Evolutionary conservation across 2,329 filamentous ascomycete genomes (phyloP).

Genomic region (Stagonosporopsis tanaceti): DNA sequence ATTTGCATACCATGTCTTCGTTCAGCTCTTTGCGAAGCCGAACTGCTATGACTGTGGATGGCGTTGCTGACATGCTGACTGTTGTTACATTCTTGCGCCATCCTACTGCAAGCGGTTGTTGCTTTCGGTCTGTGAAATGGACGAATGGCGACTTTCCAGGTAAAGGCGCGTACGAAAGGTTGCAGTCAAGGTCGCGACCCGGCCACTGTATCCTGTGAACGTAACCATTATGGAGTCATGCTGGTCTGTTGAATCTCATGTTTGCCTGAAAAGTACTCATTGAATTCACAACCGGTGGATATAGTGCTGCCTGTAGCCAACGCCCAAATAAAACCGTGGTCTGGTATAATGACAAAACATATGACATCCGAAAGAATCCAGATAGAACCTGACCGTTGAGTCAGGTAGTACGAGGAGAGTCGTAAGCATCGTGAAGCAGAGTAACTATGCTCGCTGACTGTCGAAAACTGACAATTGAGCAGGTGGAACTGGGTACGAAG

Average conservation of each 20-base stretch:
- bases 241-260: background rate
- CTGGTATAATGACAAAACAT: slow-evolving; percentile 25
- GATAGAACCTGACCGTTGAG: background rate
- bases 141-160: slow-evolving; percentile 4
- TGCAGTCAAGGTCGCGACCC: slow-evolving; percentile 11
- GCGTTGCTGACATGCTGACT: slow-evolving; percentile 14
- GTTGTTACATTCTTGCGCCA: slow-evolving; percentile 14
- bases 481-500: slow-evolving; percentile 4
- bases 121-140: slow-evolving; percentile 7
- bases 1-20: background rate
- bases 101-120: slow-evolving; percentile 14
- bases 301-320: slow-evolving; percentile 32
- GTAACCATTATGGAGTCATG: slow-evolving; percentile 2
- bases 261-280: slow-evolving; percentile 8
- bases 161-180: slow-evolving; percentile 10
- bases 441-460: slow-evolving; percentile 16
- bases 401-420: slow-evolving; percentile 9
- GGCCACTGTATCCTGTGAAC: background rate
- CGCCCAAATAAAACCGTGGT: slow-evolving; percentile 19
- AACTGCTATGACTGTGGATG: background rate
- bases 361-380: slow-evolving; percentile 11
- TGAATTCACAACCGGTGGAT: slow-evolving; percentile 23
- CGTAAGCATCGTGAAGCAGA: slow-evolving; percentile 17
- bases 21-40: background rate
- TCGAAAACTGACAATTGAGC: slow-evolving; percentile 13